Evolutionary conservation across 129 eudicot genomes (phyloP).

Genomic region (Chrysanthemum lavandulifolium): DNA sequence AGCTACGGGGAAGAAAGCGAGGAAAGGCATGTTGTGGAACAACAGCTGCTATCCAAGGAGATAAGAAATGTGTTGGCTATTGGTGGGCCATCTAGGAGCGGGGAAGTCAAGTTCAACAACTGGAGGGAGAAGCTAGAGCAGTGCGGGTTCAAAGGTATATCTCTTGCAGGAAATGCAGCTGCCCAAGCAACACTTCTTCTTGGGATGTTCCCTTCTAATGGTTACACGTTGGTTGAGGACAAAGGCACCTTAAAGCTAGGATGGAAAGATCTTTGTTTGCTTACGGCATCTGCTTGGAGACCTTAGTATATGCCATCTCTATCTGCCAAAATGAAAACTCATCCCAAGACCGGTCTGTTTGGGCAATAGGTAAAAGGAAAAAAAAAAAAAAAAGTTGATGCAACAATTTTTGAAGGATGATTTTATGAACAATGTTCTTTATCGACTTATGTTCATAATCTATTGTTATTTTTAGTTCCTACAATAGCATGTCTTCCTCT

Average conservation of each 20-base stretch:
- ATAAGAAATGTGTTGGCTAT: constrained; percentile 75
- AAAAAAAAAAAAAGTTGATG: not conserved
- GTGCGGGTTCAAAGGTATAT: constrained; percentile 78
- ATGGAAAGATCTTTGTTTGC: constrained; percentile 96
- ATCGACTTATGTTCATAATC: constrained; percentile 18
- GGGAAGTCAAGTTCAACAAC: constrained; percentile 69
- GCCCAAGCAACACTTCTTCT: constrained; percentile 91
- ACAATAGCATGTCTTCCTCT: too few relatives aligned
- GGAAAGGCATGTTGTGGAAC: constrained; percentile 95
- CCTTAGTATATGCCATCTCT: constrained; percentile 31
- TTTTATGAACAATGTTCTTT: constrained; percentile 23
- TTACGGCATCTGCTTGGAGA: constrained; percentile 99
- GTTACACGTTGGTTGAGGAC: constrained; percentile 93
- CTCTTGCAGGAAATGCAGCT: constrained; percentile 97
- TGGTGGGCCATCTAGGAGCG: constrained; percentile 83
- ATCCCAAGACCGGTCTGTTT: not conserved
- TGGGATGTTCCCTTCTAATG: constrained; percentile 96
- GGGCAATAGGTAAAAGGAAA: not conserved
- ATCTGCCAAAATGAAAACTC: too few relatives aligned
- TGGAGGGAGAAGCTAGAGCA: constrained; percentile 95
- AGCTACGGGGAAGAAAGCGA: constrained; percentile 96
- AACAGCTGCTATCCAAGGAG: constrained; percentile 75
- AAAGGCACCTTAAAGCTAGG: constrained; percentile 93
- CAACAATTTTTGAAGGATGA: constrained; percentile 31
- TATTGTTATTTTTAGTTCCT: constrained; percentile 21